Base-by-base conservation (phyloP, 1,284 basidiomycete species). In the Ustilago crameri region DNA sequence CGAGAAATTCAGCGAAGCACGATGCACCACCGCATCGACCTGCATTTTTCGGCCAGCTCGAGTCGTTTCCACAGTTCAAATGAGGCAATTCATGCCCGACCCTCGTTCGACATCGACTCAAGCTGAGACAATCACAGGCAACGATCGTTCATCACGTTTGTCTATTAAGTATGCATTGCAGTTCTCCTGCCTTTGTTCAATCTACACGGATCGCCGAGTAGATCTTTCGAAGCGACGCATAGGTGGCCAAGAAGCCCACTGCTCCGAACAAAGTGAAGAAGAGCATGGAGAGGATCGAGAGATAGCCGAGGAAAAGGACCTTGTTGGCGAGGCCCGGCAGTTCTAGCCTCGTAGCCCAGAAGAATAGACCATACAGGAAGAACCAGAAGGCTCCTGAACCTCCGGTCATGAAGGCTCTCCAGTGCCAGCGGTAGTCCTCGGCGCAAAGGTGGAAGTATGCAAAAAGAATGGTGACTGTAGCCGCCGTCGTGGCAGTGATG, bases 341-440 rank as follows among this genome's bases (percentile, higher is more conserved):
- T 27, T 90, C 91, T 23, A 97, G 87, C 23, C 93, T 88, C 2
- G 91, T 91, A 10, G 87, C 88, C 93, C 93, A 96, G 83, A 95
- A 97, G 83, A 92, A 91, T 3, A 92, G 73, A 4, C 86, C 86
- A 79, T 95, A 96, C 0, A 88, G 87, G 57, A 96, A 86, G 32
- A 98, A 85, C 95, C 95, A 98, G 83, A 96, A 90, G 0, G 94
- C 91, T 62, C 91, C 92, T 20, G 93, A 93, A 7, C 94, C 95
- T 30, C 95, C 95, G n/a, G 90, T 91, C 70, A 96, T 83, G 87
- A 98, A 97, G 5, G 93, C 88, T 41, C 93, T 88, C 95, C 95
- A 98, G 70, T 98, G 95, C 95, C 95, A 98, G 68, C 93, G 87
- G 85, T 97, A 98, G 80, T 98, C 95, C 84, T 98, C 95, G 10